phyloP scores from a whole-genome alignment of 2,329 filamentous ascomycete species.

The Cordyceps pruinosa region DNA sequence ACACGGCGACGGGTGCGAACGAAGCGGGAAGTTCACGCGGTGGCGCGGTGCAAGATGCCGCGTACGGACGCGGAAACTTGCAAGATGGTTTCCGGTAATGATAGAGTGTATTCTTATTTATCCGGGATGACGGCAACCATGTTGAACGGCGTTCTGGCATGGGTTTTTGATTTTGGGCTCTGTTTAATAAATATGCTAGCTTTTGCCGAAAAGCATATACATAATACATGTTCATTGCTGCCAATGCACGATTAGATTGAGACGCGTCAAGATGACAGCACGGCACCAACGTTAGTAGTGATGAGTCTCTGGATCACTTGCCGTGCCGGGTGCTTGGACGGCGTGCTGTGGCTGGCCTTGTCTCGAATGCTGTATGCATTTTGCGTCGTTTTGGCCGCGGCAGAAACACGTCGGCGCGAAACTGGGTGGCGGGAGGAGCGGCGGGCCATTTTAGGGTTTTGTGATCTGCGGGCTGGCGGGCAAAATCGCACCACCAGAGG shows the following conservation, averaged over 20 bases:
- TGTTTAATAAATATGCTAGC: background rate
- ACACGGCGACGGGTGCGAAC: background rate
- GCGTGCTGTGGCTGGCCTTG: no score
- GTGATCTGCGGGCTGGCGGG: background rate
- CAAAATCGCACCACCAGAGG: background rate
- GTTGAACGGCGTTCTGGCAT: background rate
- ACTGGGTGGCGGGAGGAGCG: background rate
- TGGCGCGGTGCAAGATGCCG: background rate
- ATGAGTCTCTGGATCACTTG: no score
- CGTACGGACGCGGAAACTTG: slow-evolving; percentile 4
- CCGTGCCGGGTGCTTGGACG: no score
- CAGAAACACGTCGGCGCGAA: background rate
- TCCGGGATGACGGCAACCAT: background rate
- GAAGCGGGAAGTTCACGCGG: background rate
- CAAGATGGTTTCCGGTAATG: slow-evolving; percentile 2
- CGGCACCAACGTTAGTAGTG: no score
- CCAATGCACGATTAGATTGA: background rate
- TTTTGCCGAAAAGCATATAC: background rate
- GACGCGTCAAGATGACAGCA: background rate
- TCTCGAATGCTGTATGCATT: no score
- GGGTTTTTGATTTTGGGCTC: background rate
- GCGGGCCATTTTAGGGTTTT: background rate
- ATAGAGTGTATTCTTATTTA: background rate
- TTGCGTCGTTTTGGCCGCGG: no score
- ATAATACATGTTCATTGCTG: background rate